Percentiles rank a stretch among this genome's conserved stretches.
Evolutionary conservation across 495 filamentous ascomycete species (phyloP).

Genomic region (Trichocladium uniseriatum): DNA sequence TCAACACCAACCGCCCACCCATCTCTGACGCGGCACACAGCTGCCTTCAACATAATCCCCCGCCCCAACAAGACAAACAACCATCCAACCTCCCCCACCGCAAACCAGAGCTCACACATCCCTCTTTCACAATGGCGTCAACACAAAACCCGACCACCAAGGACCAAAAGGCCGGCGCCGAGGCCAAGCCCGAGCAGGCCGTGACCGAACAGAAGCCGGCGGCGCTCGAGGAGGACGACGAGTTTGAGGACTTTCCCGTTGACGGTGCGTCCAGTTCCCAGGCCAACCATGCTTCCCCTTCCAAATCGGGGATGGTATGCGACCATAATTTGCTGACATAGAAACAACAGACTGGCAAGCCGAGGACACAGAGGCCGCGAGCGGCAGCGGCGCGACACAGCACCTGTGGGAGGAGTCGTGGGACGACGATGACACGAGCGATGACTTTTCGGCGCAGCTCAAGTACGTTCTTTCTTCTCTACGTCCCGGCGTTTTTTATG

Average conservation of each 20-base stretch:
- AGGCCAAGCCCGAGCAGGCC: conserved; percentile 16
- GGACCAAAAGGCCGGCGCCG: conserved; percentile 39
- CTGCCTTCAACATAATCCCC: too few species aligned
- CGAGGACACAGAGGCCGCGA: conserved; percentile 74
- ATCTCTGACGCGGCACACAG: too few species aligned
- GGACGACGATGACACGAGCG: conserved; percentile 96
- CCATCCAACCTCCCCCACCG: background rate
- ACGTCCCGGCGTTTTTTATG: too few species aligned
- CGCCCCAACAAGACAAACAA: background rate
- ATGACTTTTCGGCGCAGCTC: conserved; percentile 92
- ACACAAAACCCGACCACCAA: conserved; percentile 22
- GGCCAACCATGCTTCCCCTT: background rate
- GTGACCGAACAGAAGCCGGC: conserved; percentile 27
- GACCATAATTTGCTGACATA: too few species aligned
- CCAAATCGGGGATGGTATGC: too few species aligned
- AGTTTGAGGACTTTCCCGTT: conserved; percentile 98
- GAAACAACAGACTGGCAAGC: conserved; percentile 64
- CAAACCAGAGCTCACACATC: background rate
- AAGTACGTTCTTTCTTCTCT: conserved; percentile 72
- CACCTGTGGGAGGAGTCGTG: conserved; percentile 99
- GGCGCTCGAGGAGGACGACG: conserved; percentile 89
- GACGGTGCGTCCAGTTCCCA: conserved; percentile 73
- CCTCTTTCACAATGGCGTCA: conserved; percentile 21
- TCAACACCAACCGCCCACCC: too few species aligned
- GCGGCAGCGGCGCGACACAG: conserved; percentile 44